A percentile compares a stretch with the other conserved stretches of the same genome.
phyloP scores from a whole-genome alignment of 768 basidiomycete genomes.

The Lepiota venenata region DNA sequence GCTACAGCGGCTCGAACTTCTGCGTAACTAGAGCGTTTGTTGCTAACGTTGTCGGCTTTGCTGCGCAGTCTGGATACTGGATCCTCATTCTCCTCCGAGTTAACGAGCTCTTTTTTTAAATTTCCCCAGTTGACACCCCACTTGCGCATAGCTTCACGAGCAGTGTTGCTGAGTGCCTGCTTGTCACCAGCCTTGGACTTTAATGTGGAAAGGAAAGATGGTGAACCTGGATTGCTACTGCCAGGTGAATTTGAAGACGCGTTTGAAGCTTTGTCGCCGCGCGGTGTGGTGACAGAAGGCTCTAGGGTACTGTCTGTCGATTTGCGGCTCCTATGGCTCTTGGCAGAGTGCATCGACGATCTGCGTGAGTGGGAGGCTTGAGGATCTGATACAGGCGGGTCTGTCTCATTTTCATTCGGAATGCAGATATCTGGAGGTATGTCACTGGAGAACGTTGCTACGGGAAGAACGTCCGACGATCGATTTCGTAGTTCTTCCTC shows the following conservation, averaged over 20 bases:
- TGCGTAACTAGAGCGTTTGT: constrained; percentile 57
- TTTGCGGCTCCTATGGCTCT: constrained; percentile 29
- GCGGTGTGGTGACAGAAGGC: constrained; percentile 28
- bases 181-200: constrained; percentile 80
- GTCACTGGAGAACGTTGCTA: neutral
- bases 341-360: constrained; percentile 40
- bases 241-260: constrained; percentile 13
- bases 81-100: constrained; percentile 25
- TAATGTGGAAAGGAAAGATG: constrained; percentile 74
- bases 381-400: neutral
- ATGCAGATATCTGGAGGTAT: neutral
- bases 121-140: constrained; percentile 85
- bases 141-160: constrained; percentile 88
- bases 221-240: constrained; percentile 38
- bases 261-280: constrained; percentile 25
- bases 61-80: constrained; percentile 19
- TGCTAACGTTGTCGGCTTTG: neutral
- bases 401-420: neutral
- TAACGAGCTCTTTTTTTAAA: constrained; percentile 50
- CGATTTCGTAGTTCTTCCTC: constrained; percentile 1
- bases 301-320: constrained; percentile 18
- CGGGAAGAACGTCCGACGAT: neutral
- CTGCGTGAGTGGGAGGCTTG: constrained; percentile 32
- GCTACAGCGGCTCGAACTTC: constrained; percentile 77
- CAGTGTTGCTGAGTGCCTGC: constrained; percentile 79